phyloP scores from a whole-genome alignment of 345 rosid species.

The Camelina laxa region DNA sequence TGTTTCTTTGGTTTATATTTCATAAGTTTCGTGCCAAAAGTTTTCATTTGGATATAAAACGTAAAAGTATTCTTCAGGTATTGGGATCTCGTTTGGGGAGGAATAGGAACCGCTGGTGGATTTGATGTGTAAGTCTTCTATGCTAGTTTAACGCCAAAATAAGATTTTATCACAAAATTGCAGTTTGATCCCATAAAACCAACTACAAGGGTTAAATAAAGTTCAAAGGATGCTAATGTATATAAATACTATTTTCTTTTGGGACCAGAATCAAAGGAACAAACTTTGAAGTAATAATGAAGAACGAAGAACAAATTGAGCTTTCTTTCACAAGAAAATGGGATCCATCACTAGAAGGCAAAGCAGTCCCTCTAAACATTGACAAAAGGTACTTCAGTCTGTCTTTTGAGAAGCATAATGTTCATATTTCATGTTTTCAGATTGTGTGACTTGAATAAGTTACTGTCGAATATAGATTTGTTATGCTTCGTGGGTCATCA shows the following conservation, averaged over 20 bases:
- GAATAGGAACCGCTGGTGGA: conserved; percentile 45
- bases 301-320: conserved; percentile 45
- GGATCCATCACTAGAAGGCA: conserved; percentile 47
- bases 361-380: conserved; percentile 59
- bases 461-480: conserved; percentile 52
- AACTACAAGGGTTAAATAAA: background rate
- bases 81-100: conserved; percentile 68
- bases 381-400: conserved; percentile 60
- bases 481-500: conserved; percentile 73
- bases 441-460: background rate
- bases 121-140: conserved; percentile 70
- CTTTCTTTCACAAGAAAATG: conserved; percentile 51
- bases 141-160: background rate
- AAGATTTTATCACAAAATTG: background rate
- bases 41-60: background rate
- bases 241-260: background rate
- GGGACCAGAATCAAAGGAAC: conserved; percentile 46
- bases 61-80: conserved; percentile 50
- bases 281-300: conserved; percentile 32
- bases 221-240: background rate
- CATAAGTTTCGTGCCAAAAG: background rate
- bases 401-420: background rate
- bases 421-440: conserved; percentile 3
- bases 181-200: background rate
- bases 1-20: background rate